A percentile compares a stretch with the other conserved stretches of the same genome.
Conservation (phyloP, 176 grass and related monocot genomes). For the Bothriochloa decipiens region DNA sequence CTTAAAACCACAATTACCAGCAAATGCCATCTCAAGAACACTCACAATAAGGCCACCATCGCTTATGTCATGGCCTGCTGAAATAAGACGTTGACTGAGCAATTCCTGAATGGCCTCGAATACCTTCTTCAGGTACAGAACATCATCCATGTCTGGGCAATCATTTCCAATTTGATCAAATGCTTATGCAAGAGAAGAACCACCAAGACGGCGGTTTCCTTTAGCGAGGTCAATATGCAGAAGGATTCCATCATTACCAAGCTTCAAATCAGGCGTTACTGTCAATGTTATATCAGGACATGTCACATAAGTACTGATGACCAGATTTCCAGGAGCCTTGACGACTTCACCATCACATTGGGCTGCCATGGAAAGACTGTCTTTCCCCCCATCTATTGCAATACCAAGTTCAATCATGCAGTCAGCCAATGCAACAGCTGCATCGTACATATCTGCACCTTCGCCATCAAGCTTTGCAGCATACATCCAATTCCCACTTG, state of each 20-base stretch:
- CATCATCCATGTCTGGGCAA: slow-evolving; percentile 87
- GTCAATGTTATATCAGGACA: slow-evolving; percentile 96
- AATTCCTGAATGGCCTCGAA: slow-evolving; percentile 77
- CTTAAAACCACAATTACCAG: slow-evolving; percentile 82
- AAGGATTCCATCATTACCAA: slow-evolving; percentile 71
- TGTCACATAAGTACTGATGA: slow-evolving; percentile 87
- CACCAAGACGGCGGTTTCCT: slow-evolving; percentile 66
- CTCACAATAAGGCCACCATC: slow-evolving; percentile 85
- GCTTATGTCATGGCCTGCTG: slow-evolving; percentile 86
- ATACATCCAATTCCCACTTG: slow-evolving; percentile 97
- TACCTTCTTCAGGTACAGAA: slow-evolving; percentile 68
- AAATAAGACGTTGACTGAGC: slow-evolving; percentile 70
- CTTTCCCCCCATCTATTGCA: slow-evolving; percentile 89
- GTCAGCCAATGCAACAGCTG: slow-evolving; percentile 72
- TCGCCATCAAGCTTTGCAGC: slow-evolving; percentile 92
- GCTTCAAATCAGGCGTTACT: slow-evolving; percentile 87
- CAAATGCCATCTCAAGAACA: slow-evolving; percentile 93
- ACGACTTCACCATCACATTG: slow-evolving; percentile 77
- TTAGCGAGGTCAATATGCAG: slow-evolving; percentile 87
- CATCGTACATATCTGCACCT: slow-evolving; percentile 91
- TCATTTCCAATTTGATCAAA: slow-evolving; percentile 91
- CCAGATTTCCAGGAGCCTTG: slow-evolving; percentile 91
- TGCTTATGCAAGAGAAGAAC: slow-evolving; percentile 84
- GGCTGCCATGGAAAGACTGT: slow-evolving; percentile 97
- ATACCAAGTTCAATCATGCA: slow-evolving; percentile 95